These are phyloP conservation scores for Sporothrix dimorphospora DNA, from an alignment of 2,329 filamentous ascomycete genomes.

Conservation along the genomic window DNA sequence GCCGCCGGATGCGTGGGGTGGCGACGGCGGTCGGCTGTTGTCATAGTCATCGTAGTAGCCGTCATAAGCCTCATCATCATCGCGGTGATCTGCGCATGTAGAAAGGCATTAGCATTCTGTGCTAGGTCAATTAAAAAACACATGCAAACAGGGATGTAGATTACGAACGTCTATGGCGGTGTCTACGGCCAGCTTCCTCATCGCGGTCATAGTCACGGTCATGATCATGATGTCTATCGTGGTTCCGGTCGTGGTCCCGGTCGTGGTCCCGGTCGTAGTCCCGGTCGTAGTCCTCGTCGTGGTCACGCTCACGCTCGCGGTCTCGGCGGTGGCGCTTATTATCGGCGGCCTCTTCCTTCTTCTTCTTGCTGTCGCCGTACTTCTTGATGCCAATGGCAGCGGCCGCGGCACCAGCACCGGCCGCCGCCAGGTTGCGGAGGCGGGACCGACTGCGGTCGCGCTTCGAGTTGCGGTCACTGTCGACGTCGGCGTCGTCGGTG, in stretches of 20 bases:
- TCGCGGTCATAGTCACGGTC: slow-evolving; percentile 41
- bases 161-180: slow-evolving; percentile 18
- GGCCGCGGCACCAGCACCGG: slow-evolving; percentile 59
- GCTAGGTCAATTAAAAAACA: background rate
- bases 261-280: slow-evolving; percentile 43
- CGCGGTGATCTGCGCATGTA: background rate
- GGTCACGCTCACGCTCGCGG: slow-evolving; percentile 36
- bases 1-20: slow-evolving; percentile 56
- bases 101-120: background rate
- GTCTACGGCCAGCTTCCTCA: slow-evolving; percentile 14
- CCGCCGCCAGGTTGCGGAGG: slow-evolving; percentile 59
- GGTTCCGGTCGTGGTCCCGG: background rate
- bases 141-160: background rate
- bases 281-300: slow-evolving; percentile 36
- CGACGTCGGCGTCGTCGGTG: slow-evolving; percentile 38
- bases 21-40: slow-evolving; percentile 45
- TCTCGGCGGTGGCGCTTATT: slow-evolving; percentile 34
- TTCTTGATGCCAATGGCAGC: slow-evolving; percentile 67
- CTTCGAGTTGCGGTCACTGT: slow-evolving; percentile 16
- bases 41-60: slow-evolving; percentile 44
- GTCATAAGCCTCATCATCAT: slow-evolving; percentile 36
- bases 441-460: slow-evolving; percentile 54
- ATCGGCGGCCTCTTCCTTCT: slow-evolving; percentile 45
- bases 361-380: slow-evolving; percentile 55
- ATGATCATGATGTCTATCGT: slow-evolving; percentile 34